Conservation (phyloP, 176 grass and related monocot genomes). For the Aegilops sharonensis region DNA sequence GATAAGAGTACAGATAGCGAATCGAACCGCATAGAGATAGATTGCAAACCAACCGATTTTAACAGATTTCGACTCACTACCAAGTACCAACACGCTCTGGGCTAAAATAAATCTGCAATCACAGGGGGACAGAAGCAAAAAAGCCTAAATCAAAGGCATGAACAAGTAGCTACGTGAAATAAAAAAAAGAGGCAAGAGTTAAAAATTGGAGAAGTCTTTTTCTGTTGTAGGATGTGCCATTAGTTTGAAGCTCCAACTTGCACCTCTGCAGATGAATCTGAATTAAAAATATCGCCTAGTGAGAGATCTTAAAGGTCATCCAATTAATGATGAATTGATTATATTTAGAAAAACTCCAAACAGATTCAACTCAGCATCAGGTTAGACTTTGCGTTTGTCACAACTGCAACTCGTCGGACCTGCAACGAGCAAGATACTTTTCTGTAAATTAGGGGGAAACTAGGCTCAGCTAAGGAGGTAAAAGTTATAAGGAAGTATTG, state of each 20-base stretch:
- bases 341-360: not conserved
- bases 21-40: not conserved
- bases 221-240: not conserved
- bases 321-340: not conserved
- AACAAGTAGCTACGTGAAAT: not conserved
- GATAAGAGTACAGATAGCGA: no score
- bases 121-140: not conserved
- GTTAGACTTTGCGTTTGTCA: not conserved
- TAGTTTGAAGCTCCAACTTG: not conserved
- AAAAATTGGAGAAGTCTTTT: not conserved
- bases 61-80: no score
- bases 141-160: not conserved
- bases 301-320: not conserved
- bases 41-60: not conserved
- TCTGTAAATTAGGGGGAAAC: no score
- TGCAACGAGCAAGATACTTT: no score
- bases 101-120: not conserved
- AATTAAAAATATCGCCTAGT: not conserved
- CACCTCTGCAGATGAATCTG: not conserved
- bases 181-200: not conserved
- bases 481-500: not conserved
- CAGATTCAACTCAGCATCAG: not conserved
- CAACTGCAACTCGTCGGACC: not conserved
- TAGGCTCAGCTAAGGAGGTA: not conserved
- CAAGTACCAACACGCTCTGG: not conserved